Evolutionary conservation across 1,139 yeast genomes (phyloP).

Genomic region (Saccharomyces pastorianus): DNA sequence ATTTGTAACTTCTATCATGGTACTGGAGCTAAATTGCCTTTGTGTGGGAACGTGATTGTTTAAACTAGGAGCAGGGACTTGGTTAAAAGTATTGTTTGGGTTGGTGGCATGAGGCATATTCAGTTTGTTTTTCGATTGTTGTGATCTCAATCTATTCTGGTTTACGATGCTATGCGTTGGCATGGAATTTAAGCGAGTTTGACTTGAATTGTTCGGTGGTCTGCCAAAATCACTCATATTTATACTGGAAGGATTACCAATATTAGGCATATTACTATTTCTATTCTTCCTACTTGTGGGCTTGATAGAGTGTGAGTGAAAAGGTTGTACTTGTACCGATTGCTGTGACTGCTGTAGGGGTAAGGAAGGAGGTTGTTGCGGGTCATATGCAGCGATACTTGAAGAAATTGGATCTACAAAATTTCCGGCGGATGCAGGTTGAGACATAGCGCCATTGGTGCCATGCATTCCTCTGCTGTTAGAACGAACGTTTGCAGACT

Average conservation of each 20-base stretch:
- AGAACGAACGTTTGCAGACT: constrained; percentile 13
- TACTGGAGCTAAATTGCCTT: constrained; percentile 21
- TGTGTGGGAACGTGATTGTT: constrained; percentile 5
- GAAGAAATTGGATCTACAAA: constrained; percentile 18
- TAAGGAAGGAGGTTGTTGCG: constrained; percentile 8
- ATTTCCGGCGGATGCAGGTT: constrained; percentile 12
- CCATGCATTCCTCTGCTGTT: constrained; percentile 25
- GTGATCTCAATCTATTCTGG: constrained; percentile 4
- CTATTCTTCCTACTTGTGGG: constrained; percentile 33
- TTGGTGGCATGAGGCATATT: constrained; percentile 10
- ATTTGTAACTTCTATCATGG: constrained; percentile 8
- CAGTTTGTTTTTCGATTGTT: constrained; percentile 7
- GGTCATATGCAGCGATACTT: constrained; percentile 8
- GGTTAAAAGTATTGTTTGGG: constrained; percentile 8
- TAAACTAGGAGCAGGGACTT: constrained; percentile 4
- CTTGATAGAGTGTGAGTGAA: constrained; percentile 24
- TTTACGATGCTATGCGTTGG: constrained; percentile 10
- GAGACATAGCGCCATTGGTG: constrained; percentile 15
- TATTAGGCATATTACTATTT: constrained; percentile 27
- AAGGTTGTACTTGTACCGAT: background rate
- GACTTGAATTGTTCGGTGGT: constrained; percentile 10
- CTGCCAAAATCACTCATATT: constrained; percentile 17
- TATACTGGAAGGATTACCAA: constrained; percentile 29
- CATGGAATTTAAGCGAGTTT: constrained; percentile 20
- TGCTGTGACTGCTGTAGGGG: constrained; percentile 9